Percentiles rank a stretch among this genome's conserved stretches.
These are phyloP conservation scores for Mortierella sp. DNA, from an alignment of 371 early-diverging fungal species.

Conservation along the genomic window DNA sequence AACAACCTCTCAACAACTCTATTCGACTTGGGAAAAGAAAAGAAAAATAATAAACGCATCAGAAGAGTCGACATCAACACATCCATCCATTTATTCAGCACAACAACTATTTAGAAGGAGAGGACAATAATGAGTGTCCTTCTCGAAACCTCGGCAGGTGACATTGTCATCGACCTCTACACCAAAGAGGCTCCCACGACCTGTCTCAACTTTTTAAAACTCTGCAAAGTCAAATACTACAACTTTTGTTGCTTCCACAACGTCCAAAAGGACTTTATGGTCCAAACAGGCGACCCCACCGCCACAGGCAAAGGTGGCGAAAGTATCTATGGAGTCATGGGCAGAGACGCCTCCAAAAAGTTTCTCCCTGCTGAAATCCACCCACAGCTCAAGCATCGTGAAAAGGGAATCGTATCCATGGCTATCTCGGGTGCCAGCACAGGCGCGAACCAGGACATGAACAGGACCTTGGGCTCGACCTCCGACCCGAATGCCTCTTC, in stretches of 20 bases:
- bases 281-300: slow-evolving; percentile 90
- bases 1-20: too few relatives aligned
- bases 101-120: background rate
- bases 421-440: slow-evolving; percentile 65
- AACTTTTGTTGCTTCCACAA: slow-evolving; percentile 89
- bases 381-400: slow-evolving; percentile 87
- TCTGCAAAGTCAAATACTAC: slow-evolving; percentile 95
- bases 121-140: slow-evolving; percentile 65
- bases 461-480: slow-evolving; percentile 44
- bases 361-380: slow-evolving; percentile 89
- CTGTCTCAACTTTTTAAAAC: slow-evolving; percentile 89
- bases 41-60: too few relatives aligned
- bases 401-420: slow-evolving; percentile 88
- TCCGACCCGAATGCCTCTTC: slow-evolving; percentile 56
- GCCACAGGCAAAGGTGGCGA: slow-evolving; percentile 87
- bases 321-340: slow-evolving; percentile 73
- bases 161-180: slow-evolving; percentile 93
- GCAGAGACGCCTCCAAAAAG: slow-evolving; percentile 55
- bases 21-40: too few relatives aligned
- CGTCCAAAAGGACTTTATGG: slow-evolving; percentile 90
- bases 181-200: slow-evolving; percentile 81
- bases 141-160: slow-evolving; percentile 93
- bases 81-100: too few relatives aligned
- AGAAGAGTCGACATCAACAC: too few relatives aligned
- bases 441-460: slow-evolving; percentile 39